Conservation (phyloP, 495 filamentous ascomycete genomes). For the Cladorrhinum samala region DNA sequence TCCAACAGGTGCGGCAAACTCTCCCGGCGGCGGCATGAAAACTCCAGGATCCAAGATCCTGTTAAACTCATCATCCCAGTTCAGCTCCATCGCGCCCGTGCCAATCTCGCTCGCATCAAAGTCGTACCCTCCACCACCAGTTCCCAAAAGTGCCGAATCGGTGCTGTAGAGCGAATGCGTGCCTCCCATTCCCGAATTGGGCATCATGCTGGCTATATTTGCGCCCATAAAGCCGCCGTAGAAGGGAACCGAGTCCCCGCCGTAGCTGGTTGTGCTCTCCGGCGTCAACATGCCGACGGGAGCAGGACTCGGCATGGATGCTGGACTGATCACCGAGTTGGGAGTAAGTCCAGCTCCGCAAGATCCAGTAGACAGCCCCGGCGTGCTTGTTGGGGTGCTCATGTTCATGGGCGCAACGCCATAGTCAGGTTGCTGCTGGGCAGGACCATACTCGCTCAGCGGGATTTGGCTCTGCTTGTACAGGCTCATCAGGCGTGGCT, state of each 20-base stretch:
- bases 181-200: not conserved
- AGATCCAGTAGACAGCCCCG: slow-evolving; percentile 2
- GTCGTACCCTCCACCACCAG: not conserved
- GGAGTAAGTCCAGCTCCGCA: not conserved
- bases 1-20: too few relatives aligned
- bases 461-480: slow-evolving; percentile 26
- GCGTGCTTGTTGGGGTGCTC: slow-evolving; percentile 1
- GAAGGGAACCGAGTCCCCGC: not conserved
- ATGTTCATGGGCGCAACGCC: not conserved
- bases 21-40: not conserved
- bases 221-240: not conserved
- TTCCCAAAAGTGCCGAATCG: not conserved
- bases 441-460: slow-evolving; percentile 23
- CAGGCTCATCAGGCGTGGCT: slow-evolving; percentile 17
- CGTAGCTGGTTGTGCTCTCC: not conserved
- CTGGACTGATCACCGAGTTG: not conserved
- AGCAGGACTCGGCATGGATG: not conserved
- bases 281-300: not conserved
- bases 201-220: not conserved
- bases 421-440: not conserved
- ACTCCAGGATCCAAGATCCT: not conserved
- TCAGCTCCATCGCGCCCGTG: not conserved
- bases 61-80: not conserved
- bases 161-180: not conserved
- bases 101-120: not conserved